Evolutionary conservation across 495 filamentous ascomycete genomes (phyloP).

Genomic region (Hypoxylon trugodes): DNA sequence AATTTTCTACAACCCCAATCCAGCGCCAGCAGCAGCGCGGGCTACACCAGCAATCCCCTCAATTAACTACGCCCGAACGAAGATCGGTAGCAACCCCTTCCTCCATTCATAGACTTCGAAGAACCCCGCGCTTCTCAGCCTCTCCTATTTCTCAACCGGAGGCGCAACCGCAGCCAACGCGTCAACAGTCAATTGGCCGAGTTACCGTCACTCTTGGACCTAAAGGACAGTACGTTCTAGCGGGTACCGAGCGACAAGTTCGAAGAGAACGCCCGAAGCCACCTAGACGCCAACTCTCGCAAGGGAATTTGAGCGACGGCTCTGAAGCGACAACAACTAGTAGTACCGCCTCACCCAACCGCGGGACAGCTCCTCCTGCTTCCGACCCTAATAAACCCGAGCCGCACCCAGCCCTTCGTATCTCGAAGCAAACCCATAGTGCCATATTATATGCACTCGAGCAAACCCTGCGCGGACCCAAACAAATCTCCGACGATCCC

Average conservation of each 20-base stretch:
- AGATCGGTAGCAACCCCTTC: constrained; percentile 50
- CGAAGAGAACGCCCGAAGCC: constrained; percentile 31
- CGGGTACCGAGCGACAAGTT: constrained; percentile 27
- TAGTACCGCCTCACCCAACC: constrained; percentile 38
- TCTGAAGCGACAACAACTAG: constrained; percentile 48
- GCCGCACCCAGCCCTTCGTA: constrained; percentile 49
- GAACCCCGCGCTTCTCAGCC: constrained; percentile 56
- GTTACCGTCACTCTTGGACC: constrained; percentile 40
- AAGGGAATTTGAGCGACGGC: constrained; percentile 52
- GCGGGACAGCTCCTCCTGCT: constrained; percentile 29
- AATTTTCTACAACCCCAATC: constrained; percentile 40
- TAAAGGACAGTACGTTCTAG: constrained; percentile 40
- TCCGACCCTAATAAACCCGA: constrained; percentile 35
- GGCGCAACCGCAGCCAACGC: constrained; percentile 45
- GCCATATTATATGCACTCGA: constrained; percentile 93
- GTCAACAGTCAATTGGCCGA: constrained; percentile 47
- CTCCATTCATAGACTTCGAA: constrained; percentile 54
- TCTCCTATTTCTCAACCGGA: constrained; percentile 51
- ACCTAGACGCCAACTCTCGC: constrained; percentile 53
- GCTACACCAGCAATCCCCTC: constrained; percentile 44
- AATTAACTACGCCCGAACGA: constrained; percentile 39
- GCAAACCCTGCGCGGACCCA: constrained; percentile 84
- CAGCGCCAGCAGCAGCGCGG: constrained; percentile 57
- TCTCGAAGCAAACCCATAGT: constrained; percentile 58
- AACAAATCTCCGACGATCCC: constrained; percentile 83